These are phyloP conservation scores for Byssochlamys sp. DNA, from an alignment of 2,329 filamentous ascomycete genomes.

Conservation along the genomic window DNA sequence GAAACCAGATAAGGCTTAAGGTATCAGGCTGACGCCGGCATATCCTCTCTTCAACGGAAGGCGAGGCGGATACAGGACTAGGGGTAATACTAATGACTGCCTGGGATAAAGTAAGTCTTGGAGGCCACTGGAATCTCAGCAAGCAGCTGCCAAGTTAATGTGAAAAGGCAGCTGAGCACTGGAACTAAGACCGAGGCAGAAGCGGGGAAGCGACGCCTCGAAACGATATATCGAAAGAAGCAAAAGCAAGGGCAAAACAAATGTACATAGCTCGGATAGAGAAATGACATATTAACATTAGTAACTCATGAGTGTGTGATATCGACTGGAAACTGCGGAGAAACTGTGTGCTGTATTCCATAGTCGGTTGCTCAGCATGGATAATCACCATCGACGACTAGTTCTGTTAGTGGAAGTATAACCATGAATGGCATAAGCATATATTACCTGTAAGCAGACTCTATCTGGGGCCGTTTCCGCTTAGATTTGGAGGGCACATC, in stretches of 20 bases:
- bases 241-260: not conserved
- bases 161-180: not conserved
- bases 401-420: slow-evolving; percentile 8
- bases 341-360: not conserved
- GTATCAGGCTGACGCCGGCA: not conserved
- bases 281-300: not conserved
- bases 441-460: slow-evolving; percentile 30
- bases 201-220: not conserved
- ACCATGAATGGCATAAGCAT: not conserved
- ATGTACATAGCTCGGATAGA: not conserved
- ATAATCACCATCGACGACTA: slow-evolving; percentile 32
- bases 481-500: slow-evolving; percentile 24
- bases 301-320: slow-evolving; percentile 10
- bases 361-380: not conserved
- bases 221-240: not conserved
- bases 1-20: not conserved
- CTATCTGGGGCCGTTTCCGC: slow-evolving; percentile 30
- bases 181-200: not conserved
- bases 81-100: not conserved
- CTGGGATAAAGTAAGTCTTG: not conserved
- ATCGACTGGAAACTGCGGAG: slow-evolving; percentile 5
- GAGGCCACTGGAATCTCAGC: not conserved
- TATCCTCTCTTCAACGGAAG: not conserved
- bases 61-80: not conserved
- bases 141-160: not conserved